phyloP scores from a whole-genome alignment of 176 grass and related monocot species.

The Eleusine coracana region DNA sequence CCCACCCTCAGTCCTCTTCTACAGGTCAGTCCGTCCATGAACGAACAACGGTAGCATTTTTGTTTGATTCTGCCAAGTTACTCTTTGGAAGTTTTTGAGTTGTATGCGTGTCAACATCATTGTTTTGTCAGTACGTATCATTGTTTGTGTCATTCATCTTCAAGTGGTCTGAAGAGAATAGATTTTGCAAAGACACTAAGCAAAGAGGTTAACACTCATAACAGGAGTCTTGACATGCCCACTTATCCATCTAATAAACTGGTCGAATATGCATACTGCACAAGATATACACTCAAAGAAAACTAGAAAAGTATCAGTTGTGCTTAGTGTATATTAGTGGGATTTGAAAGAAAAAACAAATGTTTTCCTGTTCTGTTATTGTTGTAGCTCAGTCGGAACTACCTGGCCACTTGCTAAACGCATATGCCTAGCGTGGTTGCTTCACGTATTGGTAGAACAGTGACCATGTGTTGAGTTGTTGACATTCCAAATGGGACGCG shows the following conservation, averaged over 20 bases:
- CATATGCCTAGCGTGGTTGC: not conserved
- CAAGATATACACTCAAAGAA: no score
- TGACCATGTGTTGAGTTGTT: not conserved
- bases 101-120: not conserved
- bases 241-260: no score
- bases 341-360: no score
- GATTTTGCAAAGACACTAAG: no score
- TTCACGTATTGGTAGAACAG: not conserved
- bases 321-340: no score
- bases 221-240: no score
- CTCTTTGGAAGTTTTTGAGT: not conserved
- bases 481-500: not conserved
- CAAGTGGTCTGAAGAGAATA: no score
- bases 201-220: no score
- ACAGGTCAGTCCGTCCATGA: conserved; percentile 38
- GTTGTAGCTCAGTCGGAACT: not conserved
- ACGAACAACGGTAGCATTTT: not conserved
- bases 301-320: no score
- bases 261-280: no score
- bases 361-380: not conserved
- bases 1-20: conserved; percentile 60
- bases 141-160: not conserved
- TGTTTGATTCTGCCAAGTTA: not conserved
- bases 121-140: not conserved
- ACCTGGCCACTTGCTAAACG: no score